Evolutionary conservation across 2,329 filamentous ascomycete species (phyloP).

Genomic region (Drechslera avenae): DNA sequence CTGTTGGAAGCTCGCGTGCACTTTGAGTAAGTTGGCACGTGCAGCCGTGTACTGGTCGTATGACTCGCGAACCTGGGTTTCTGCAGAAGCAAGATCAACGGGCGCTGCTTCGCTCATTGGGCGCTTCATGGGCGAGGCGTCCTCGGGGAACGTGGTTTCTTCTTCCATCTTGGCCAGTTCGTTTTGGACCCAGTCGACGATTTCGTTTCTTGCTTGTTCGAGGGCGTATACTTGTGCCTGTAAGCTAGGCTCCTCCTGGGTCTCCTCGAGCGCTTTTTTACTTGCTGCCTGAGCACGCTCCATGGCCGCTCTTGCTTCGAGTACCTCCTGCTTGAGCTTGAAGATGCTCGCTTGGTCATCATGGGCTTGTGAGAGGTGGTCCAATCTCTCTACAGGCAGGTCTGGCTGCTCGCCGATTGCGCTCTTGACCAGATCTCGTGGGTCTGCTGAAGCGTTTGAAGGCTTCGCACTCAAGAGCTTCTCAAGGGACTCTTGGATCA

Average conservation of each 20-base stretch:
- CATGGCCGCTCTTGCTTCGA: slow-evolving; percentile 42
- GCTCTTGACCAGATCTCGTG: slow-evolving; percentile 33
- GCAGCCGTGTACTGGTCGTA: slow-evolving; percentile 42
- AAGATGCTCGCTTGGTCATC: slow-evolving; percentile 37
- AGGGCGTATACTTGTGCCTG: slow-evolving; percentile 48
- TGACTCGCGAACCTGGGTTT: slow-evolving; percentile 30
- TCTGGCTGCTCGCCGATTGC: slow-evolving; percentile 45
- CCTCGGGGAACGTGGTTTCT: slow-evolving; percentile 43
- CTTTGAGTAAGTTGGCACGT: slow-evolving; percentile 29
- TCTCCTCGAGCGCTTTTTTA: slow-evolving; percentile 18
- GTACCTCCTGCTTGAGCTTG: slow-evolving; percentile 48
- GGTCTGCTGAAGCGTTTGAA: slow-evolving; percentile 32
- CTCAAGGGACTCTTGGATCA: slow-evolving; percentile 54
- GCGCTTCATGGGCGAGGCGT: slow-evolving; percentile 41
- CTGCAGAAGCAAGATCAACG: slow-evolving; percentile 27
- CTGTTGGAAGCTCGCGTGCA: slow-evolving; percentile 27
- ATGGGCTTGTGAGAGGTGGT: slow-evolving; percentile 26
- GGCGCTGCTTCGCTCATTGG: slow-evolving; percentile 1
- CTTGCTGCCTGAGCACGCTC: slow-evolving; percentile 36
- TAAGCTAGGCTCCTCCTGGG: slow-evolving; percentile 14
- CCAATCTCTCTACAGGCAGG: slow-evolving; percentile 42
- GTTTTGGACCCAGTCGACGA: slow-evolving; percentile 58
- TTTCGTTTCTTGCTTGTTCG: slow-evolving; percentile 53
- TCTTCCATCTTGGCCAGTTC: slow-evolving; percentile 53
- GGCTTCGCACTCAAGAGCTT: slow-evolving; percentile 46